Evolutionary conservation across 345 rosid species (phyloP).

Genomic region (Hibiscus tridactylites): DNA sequence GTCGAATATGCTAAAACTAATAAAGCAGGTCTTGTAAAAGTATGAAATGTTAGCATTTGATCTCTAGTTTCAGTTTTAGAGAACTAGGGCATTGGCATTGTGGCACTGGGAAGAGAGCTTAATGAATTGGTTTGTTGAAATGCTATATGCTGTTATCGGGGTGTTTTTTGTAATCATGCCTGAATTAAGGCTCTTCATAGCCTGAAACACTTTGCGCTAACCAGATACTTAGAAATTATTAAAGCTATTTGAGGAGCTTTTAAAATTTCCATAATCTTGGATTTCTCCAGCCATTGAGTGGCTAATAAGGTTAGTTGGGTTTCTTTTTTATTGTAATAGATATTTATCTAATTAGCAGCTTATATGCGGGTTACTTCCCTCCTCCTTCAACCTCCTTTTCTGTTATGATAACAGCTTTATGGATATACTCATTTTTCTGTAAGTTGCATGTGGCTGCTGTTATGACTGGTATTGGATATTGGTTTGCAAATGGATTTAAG

Average conservation of each 20-base stretch:
- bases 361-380: neutral
- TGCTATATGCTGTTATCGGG: neutral
- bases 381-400: neutral
- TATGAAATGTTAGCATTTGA: neutral
- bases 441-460: neutral
- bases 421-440: neutral
- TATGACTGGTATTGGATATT: neutral
- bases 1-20: neutral
- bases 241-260: neutral
- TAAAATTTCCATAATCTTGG: neutral
- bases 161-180: neutral
- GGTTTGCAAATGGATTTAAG: conserved; percentile 6
- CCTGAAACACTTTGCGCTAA: neutral
- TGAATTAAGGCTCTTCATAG: neutral
- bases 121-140: neutral
- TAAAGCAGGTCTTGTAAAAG: neutral
- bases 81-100: neutral
- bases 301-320: neutral
- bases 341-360: neutral
- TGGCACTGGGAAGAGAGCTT: neutral
- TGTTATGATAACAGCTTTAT: too few species aligned
- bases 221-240: neutral
- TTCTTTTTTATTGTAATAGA: neutral
- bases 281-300: neutral
- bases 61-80: neutral